Evolutionary conservation across 805 yeast genomes (phyloP).

Genomic region (Scheffersomyces stipitis): DNA sequence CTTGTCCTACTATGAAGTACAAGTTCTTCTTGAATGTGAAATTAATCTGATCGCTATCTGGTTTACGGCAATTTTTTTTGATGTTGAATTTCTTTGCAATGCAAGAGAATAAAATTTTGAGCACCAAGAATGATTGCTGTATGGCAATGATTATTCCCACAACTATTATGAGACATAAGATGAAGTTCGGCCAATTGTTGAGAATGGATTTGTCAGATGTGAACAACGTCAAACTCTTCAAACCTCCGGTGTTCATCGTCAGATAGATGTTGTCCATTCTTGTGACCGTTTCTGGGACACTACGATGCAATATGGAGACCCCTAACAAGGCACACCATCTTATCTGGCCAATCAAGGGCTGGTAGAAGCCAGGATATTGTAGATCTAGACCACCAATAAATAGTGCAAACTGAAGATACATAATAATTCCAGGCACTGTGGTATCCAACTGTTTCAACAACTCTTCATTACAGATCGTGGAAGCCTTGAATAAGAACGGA

Average conservation of each 20-base stretch:
- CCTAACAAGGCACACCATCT: conserved; percentile 60
- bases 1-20: conserved; percentile 31
- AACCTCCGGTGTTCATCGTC: conserved; percentile 42
- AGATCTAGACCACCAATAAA: conserved; percentile 56
- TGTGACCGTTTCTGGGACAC: conserved; percentile 5
- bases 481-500: conserved; percentile 51
- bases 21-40: conserved; percentile 18
- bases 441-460: conserved; percentile 58
- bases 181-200: conserved; percentile 45
- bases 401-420: conserved; percentile 59
- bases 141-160: conserved; percentile 20
- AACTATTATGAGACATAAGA: conserved; percentile 33
- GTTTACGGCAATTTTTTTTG: neutral
- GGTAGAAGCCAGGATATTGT: conserved; percentile 62
- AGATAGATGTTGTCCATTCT: conserved; percentile 38
- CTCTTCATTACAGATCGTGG: conserved; percentile 59
- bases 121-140: conserved; percentile 19
- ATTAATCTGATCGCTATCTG: conserved; percentile 1
- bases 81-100: conserved; percentile 1
- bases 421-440: conserved; percentile 45
- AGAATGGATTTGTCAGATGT: conserved; percentile 20
- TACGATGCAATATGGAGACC: conserved; percentile 15
- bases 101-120: conserved; percentile 11
- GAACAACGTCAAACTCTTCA: conserved; percentile 36
- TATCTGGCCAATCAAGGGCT: conserved; percentile 49